Percentiles rank a stretch among this genome's conserved stretches.
Conservation (phyloP, 164 flowering plant species). For the Macadamia tetraphylla region DNA sequence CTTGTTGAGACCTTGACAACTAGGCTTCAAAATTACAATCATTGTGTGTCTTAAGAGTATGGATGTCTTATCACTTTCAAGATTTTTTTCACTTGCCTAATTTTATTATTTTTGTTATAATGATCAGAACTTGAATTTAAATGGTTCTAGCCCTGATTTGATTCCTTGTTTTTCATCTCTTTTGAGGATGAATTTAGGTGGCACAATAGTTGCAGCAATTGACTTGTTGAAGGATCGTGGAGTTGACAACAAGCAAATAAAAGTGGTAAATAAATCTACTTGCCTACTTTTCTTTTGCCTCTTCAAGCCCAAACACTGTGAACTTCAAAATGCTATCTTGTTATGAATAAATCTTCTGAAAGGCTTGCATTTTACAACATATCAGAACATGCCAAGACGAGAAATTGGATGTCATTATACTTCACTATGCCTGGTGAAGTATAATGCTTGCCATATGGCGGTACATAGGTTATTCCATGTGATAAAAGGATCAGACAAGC, state of each 20-base stretch:
- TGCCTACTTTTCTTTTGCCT: not conserved
- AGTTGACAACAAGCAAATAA: conserved; percentile 64
- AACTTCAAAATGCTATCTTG: not conserved
- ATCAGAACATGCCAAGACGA: not conserved
- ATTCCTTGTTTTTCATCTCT: not conserved
- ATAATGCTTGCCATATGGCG: too few relatives aligned
- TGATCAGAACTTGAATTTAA: too few relatives aligned
- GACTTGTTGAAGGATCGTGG: conserved; percentile 70
- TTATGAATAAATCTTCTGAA: not conserved
- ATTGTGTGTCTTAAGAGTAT: too few relatives aligned
- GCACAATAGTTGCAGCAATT: conserved; percentile 78
- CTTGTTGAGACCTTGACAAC: too few relatives aligned
- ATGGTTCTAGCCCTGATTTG: not conserved
- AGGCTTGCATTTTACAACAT: not conserved
- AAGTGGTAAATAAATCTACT: conserved; percentile 56
- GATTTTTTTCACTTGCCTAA: too few relatives aligned
- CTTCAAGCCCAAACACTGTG: not conserved
- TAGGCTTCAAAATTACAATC: too few relatives aligned
- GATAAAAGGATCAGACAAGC: too few relatives aligned
- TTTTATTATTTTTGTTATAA: too few relatives aligned
- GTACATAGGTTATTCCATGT: too few relatives aligned
- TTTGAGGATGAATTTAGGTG: conserved; percentile 49
- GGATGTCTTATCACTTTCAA: too few relatives aligned
- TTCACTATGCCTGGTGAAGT: too few relatives aligned
- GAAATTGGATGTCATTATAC: not conserved